Percentiles rank a stretch among this genome's conserved stretches.
phyloP scores from a whole-genome alignment of 176 grass and related monocot species.

The Eleusine coracana region DNA sequence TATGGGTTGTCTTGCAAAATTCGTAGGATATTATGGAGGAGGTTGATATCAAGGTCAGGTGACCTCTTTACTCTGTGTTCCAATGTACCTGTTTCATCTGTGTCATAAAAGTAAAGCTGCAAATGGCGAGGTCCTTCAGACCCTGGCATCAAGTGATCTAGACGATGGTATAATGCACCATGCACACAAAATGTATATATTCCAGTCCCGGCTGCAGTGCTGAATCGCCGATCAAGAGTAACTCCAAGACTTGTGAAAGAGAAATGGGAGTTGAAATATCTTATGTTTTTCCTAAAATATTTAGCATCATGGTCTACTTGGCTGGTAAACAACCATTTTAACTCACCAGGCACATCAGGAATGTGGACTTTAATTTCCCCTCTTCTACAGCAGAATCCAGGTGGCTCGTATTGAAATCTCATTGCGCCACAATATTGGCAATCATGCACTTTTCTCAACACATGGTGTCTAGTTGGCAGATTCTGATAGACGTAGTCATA shows the following conservation, averaged over 20 bases:
- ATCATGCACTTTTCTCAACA: no score
- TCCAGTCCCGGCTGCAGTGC: no score
- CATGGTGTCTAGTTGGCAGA: no score
- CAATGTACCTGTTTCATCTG: neutral
- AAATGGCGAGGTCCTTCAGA: neutral
- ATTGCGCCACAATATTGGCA: no score
- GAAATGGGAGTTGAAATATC: neutral
- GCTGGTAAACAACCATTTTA: neutral
- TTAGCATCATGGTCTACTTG: neutral
- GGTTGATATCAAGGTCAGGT: neutral
- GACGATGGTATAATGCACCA: neutral
- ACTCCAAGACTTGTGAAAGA: neutral
- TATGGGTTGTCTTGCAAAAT: neutral
- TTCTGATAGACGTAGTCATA: no score
- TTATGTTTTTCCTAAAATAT: neutral
- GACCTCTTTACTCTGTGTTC: neutral
- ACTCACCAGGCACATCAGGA: neutral
- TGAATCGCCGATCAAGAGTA: neutral
- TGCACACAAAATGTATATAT: neutral
- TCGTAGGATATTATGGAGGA: neutral
- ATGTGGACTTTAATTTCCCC: no score
- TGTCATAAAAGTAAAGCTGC: neutral
- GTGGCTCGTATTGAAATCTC: no score
- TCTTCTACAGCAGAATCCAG: no score
- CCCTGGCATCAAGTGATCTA: neutral